Evolutionary conservation across 1,284 basidiomycete species (phyloP), one percentile per base, ranked within the genome.

Genomic region (Ustanciosporium gigantosporum): DNA sequence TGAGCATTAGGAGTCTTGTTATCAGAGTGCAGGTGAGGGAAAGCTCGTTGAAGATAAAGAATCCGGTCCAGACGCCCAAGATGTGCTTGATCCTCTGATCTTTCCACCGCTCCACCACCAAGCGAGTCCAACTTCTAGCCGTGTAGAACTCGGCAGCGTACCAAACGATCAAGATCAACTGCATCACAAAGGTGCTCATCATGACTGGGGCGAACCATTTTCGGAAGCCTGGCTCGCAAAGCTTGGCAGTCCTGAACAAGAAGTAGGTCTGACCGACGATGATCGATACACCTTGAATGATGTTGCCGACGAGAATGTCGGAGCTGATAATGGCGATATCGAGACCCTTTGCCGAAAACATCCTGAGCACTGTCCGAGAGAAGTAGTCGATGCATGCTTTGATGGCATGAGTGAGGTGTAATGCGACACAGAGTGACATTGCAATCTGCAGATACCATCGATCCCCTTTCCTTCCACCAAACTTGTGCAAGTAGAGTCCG

Each of bases 261-360:
- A 62, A 62, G 23, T 56, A 62, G 1, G 42, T n/a, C 36, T 62
- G 59, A 3, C 59, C 59, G 14, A 62, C 46, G 15, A 52, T 45
- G 3, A 38, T 48, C 0, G 52, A 38, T 0, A 62, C 4, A 3
- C 41, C 48, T 15, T 45, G 44, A 6, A 62, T 17, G 2, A 25
- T 20, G 23, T 62, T 51, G 15, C 34, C 50, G n/a, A 31, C n/a
- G 7, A 38, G 24, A 0, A 62, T 46, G 24, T 48, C 56, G 25
- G 20, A 32, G 8, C 48, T 42, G 41, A 62, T 51, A 15, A n/a
- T 16, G 38, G 56, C 57, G 15, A 43, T 24, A 27, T 57, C 52
- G 19, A 42, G 46, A 1, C 59, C 59, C 1, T 16, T 13, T 1
- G 16, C 1, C 2, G 37, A 24, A 19, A 48, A 62, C 3, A 62